These are phyloP conservation scores for Teratosphaeria zuluensis DNA, from an alignment of 2,329 filamentous ascomycete species.

Conservation along the genomic window DNA sequence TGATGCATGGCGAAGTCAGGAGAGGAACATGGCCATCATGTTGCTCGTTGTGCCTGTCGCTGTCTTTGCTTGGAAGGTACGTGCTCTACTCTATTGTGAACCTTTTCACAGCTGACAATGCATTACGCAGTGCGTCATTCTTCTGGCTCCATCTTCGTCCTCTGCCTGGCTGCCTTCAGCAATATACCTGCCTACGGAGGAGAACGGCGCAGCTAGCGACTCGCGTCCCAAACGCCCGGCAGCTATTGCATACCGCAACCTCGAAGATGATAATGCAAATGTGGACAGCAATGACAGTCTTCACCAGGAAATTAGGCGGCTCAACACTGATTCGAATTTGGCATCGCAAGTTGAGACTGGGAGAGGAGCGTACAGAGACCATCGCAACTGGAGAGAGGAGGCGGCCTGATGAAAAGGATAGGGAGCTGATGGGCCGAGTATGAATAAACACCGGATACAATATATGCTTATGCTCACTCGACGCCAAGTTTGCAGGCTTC, in stretches of 20 bases:
- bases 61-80: conserved; percentile 49
- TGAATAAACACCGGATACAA: too few species aligned
- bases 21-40: conserved; percentile 45
- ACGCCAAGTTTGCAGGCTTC: too few species aligned
- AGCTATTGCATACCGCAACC: conserved; percentile 18
- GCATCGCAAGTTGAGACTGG: conserved; percentile 19
- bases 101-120: neutral
- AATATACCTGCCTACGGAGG: conserved; percentile 16
- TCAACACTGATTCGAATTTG: conserved; percentile 23
- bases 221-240: conserved; percentile 5
- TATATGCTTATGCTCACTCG: too few species aligned
- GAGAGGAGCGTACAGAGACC: conserved; percentile 7
- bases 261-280: conserved; percentile 14
- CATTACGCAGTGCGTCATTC: conserved; percentile 15
- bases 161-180: conserved; percentile 21
- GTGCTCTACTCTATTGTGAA: conserved; percentile 4
- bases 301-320: conserved; percentile 15
- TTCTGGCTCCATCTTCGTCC: conserved; percentile 16
- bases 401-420: neutral
- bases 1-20: conserved; percentile 46
- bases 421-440: too few species aligned
- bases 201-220: neutral
- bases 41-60: conserved; percentile 46
- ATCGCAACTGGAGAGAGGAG: conserved; percentile 2
- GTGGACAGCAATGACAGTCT: conserved; percentile 19